Evolutionary conservation across 495 filamentous ascomycete genomes (phyloP).

Genomic region (Penicillium lividum): DNA sequence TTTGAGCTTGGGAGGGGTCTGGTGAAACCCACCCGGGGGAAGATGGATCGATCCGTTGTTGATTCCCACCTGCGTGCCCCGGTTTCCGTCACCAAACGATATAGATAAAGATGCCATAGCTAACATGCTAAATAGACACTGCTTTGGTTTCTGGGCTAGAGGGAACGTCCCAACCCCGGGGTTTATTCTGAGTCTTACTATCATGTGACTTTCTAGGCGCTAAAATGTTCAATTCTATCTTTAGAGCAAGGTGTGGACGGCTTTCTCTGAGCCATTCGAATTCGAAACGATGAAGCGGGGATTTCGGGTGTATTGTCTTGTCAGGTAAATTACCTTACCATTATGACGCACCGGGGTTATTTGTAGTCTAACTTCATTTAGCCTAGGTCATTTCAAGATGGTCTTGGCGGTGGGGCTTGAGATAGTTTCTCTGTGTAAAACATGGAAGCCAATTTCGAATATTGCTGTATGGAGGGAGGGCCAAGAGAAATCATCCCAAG

Average conservation of each 20-base stretch:
- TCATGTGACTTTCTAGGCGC: neutral
- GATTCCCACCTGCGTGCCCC: too few species aligned
- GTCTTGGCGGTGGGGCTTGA: too few species aligned
- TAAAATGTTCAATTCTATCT: conserved; percentile 5
- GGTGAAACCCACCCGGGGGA: too few species aligned
- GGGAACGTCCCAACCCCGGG: neutral
- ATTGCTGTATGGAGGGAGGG: too few species aligned
- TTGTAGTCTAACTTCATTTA: neutral
- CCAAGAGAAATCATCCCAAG: too few species aligned
- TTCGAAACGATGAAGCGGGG: conserved; percentile 1
- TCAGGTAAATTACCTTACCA: conserved; percentile 1
- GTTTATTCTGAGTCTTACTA: neutral
- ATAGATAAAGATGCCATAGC: neutral
- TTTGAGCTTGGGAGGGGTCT: too few species aligned
- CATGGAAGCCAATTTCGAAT: too few species aligned
- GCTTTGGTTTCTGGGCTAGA: conserved; percentile 1
- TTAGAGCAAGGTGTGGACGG: neutral
- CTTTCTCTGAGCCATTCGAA: neutral
- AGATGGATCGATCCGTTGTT: too few species aligned
- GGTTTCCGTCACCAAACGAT: too few species aligned
- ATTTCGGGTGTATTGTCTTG: neutral
- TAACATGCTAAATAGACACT: neutral
- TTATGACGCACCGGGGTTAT: neutral
- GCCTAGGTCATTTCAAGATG: too few species aligned
- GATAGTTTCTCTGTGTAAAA: too few species aligned